Percentiles rank a stretch among this genome's conserved stretches.
These are phyloP conservation scores for Lipomyces spencermartinsiae DNA, from an alignment of 805 yeast species.

Conservation along the genomic window DNA sequence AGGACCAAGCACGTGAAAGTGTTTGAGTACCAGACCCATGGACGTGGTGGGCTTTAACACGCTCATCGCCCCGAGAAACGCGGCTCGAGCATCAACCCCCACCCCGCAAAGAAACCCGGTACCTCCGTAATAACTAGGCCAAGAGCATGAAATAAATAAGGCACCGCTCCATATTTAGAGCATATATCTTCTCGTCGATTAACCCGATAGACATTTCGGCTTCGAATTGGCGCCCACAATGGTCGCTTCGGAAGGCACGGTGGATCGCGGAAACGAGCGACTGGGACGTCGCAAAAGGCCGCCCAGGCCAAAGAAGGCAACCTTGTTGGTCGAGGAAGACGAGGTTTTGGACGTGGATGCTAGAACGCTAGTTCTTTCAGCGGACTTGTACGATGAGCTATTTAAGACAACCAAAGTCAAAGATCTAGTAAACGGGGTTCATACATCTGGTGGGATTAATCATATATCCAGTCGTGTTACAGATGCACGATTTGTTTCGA, in stretches of 20 bases:
- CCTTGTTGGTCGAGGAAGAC: neutral
- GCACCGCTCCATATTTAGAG: neutral
- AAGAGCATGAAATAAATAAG: neutral
- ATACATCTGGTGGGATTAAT: neutral
- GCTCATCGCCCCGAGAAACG: too few species aligned
- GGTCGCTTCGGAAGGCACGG: neutral
- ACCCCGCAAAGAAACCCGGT: neutral
- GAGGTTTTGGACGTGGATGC: neutral
- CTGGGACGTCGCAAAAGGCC: neutral
- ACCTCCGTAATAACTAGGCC: neutral
- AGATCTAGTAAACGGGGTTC: neutral
- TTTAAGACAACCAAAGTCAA: neutral
- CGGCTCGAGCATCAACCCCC: neutral
- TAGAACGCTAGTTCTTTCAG: neutral
- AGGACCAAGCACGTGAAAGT: too few species aligned
- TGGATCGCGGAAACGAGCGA: neutral
- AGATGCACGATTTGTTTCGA: conserved; percentile 6
- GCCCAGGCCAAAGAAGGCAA: neutral
- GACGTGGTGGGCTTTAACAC: too few species aligned
- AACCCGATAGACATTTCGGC: neutral
- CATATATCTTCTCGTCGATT: neutral
- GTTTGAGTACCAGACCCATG: too few species aligned
- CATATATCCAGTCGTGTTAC: neutral
- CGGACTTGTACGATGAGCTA: neutral
- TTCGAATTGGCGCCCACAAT: neutral